Evolutionary conservation across 2,329 filamentous ascomycete genomes (phyloP), one percentile per base, ranked within the genome.

Genomic region (Penicillium sp.): DNA sequence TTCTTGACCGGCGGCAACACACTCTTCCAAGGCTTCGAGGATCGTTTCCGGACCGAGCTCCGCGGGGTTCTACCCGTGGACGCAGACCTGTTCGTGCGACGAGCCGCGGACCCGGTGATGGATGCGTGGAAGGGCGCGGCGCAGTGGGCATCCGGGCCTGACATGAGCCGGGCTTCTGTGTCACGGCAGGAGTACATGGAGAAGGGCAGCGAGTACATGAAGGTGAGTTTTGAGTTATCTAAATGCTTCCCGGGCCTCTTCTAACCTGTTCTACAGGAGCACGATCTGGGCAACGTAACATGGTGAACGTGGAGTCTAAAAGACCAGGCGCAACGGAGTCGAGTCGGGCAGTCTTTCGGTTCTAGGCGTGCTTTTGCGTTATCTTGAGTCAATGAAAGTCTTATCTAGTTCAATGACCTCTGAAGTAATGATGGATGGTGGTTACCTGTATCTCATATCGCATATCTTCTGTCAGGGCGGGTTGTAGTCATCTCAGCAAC

Each of bases 61-160:
- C 77, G 79, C 29, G 81, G 83, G 0, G 79, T 88, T 49, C 67
- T 96, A 56, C 86, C 89, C 1, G 77, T 82, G 11, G 84, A 82
- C 10, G 73, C 82, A 14, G 75, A 79, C 24, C 70, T 96, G n/a
- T 69, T 66, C 9, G 81, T 95, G 16, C 78, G 93, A 34, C 80
- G 79, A 40, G 93, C 93, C 0, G 72, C 75, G 46, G 84, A 97
- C 65, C 80, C 87, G 2, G 66, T 93, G 22, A 73, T 94, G 28
- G 93, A 98, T 75, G 87, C 91, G 3, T 98, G 93, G 93, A 87
- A 79, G 68, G 93, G 93, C 6, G 93, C 93, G 1, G 91, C 93
- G 10, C 77, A 80, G 51, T 98, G 93, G 91, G 86, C 85, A 31
- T 69, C 64, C 13, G 60, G 66, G 11, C 76, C 76, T 16, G 73